Evolutionary conservation across 805 yeast species (phyloP).

Genomic region (Sporopachydermia lactativora): DNA sequence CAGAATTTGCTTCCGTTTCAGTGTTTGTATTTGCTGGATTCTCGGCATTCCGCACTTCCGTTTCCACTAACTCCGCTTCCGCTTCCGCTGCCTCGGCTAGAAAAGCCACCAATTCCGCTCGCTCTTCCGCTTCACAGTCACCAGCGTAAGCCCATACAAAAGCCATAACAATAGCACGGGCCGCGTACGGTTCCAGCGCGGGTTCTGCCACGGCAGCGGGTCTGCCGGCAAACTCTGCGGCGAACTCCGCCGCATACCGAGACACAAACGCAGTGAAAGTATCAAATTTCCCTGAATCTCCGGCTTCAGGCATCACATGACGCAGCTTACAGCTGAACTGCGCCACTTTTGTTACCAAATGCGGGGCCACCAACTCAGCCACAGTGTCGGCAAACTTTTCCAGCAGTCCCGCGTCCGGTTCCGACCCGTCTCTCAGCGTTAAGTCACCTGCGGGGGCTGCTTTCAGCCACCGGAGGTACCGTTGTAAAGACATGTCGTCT

Average conservation of each 20-base stretch:
- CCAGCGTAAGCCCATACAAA: conserved; percentile 57
- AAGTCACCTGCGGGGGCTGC: conserved; percentile 12
- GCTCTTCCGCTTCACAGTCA: conserved; percentile 27
- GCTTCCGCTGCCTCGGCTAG: conserved; percentile 12
- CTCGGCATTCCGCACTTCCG: too few species aligned
- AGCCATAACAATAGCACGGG: conserved; percentile 17
- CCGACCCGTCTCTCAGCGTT: conserved; percentile 10
- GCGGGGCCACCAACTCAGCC: too few species aligned
- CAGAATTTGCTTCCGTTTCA: too few species aligned
- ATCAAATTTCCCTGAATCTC: too few species aligned
- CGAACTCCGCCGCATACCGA: background rate
- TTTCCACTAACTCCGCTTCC: conserved; percentile 2
- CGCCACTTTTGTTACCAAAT: too few species aligned
- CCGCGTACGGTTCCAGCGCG: conserved; percentile 8
- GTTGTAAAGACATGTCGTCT: conserved; percentile 12
- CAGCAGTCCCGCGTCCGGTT: too few species aligned
- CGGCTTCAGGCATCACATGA: too few species aligned
- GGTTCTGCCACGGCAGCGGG: background rate
- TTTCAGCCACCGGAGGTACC: conserved; percentile 11
- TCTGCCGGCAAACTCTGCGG: conserved; percentile 5
- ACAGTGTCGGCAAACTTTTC: too few species aligned
- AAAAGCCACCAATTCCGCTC: conserved; percentile 23
- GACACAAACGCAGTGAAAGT: background rate
- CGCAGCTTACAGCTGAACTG: too few species aligned
- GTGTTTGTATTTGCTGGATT: too few species aligned